Conservation (phyloP, 208 protist genomes). For the Leishmania turanica region DNA sequence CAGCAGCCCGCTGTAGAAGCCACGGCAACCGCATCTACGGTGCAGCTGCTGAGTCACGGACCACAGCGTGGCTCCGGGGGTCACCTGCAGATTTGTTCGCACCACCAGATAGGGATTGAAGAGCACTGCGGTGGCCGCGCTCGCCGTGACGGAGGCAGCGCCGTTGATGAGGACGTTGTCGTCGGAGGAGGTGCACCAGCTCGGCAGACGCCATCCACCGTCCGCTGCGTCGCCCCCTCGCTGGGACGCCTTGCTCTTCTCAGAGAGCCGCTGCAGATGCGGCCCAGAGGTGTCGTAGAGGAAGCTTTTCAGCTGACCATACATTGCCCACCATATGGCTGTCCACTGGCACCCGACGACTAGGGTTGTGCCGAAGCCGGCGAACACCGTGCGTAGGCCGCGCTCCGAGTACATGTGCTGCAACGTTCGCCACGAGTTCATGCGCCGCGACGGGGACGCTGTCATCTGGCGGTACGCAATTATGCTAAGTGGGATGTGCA, state of each 20-base stretch:
- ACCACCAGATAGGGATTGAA: constrained; percentile 90
- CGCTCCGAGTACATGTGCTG: constrained; percentile 65
- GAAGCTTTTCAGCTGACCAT: constrained; percentile 53
- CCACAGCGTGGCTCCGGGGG: constrained; percentile 64
- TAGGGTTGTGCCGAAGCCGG: constrained; percentile 79
- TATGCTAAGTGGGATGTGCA: constrained; percentile 86
- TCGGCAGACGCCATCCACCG: constrained; percentile 22
- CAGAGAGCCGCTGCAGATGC: constrained; percentile 23
- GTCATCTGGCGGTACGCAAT: constrained; percentile 88
- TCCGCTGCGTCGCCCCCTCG: background rate
- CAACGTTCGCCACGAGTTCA: constrained; percentile 29
- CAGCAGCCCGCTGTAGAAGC: constrained; percentile 73
- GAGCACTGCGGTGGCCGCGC: constrained; percentile 65
- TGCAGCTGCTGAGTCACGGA: constrained; percentile 47
- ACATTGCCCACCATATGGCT: constrained; percentile 81
- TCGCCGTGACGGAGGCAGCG: constrained; percentile 62
- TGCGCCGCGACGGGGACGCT: constrained; percentile 5
- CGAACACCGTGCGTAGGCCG: constrained; percentile 71
- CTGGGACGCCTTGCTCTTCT: background rate
- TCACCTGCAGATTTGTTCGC: constrained; percentile 81
- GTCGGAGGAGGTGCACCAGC: constrained; percentile 54
- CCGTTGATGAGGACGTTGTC: constrained; percentile 79
- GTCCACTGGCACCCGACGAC: constrained; percentile 85
- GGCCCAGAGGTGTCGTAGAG: constrained; percentile 50
- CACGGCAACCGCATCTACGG: constrained; percentile 49